Base-by-base conservation (phyloP, 139 green algal genomes). In the Auxenochlorella pyrenoidosa region DNA sequence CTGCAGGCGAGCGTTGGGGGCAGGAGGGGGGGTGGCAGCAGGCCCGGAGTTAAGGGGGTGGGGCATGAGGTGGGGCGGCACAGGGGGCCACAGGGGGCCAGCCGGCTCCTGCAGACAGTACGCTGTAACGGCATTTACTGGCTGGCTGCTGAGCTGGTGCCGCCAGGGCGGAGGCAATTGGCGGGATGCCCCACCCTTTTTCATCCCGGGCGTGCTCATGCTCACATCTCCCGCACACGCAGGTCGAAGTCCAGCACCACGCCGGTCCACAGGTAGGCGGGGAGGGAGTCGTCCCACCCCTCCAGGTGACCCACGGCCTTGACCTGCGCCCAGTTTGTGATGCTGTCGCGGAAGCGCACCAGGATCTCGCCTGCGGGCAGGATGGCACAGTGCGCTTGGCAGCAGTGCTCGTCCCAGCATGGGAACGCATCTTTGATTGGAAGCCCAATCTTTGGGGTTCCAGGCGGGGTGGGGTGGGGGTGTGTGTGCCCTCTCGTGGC, bases 191-290 rank as follows among this genome's bases (percentile, higher is more conserved):
- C 65, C n/a, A n/a, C n/a, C n/a, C n/a, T n/a, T n/a, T n/a, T n/a
- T n/a, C n/a, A n/a, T n/a, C 15, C 4, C 76, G 68, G 19, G 1
- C 1, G 5, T 5, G 16, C 71, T 32, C 8, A 22, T 41, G 38
- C 82, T 86, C 68, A 86, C 82, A 86, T 65, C n/a, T 80, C 68
- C 4, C 66, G 66, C 19, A 86, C 82, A 21, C 82, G 66, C 82
- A 80, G 82, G 44, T 79, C 26, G 34, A 86, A 86, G 68, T 86
- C 47, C n/a, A 86, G 66, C 10, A 80, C 51, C 18, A 86, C 82
- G 44, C 82, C 82, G 10, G 21, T 51, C 82, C 82, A 86, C 21
- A 79, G 47, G 44, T 70, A 86, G 66, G 82, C 36, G 10, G 66
- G 66, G 8, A 24, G 58, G n/a, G 66, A 3, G 51, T 86, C 66